Conservation (phyloP, 2,329 filamentous ascomycete species). For the Fusarium newnesense region DNA sequence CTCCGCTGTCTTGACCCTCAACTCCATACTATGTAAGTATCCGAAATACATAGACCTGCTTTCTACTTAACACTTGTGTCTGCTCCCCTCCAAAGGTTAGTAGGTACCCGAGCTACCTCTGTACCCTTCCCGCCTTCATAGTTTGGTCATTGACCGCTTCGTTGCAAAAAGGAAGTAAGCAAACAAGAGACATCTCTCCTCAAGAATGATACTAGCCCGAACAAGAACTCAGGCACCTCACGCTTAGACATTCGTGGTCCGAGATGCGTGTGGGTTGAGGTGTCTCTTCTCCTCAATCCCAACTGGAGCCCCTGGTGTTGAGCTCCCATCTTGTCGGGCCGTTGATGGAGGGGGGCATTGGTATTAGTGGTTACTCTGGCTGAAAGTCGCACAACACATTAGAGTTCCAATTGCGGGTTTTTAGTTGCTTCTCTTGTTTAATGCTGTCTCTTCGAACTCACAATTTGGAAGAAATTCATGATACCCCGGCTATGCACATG, state of each 20-base stretch:
- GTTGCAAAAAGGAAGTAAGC: slow-evolving; percentile 12
- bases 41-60: background rate
- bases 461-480: background rate
- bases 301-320: slow-evolving; percentile 28
- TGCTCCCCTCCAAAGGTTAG: background rate
- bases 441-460: background rate
- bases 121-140: background rate
- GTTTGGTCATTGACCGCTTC: slow-evolving; percentile 31
- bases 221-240: background rate
- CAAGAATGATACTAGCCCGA: slow-evolving; percentile 6
- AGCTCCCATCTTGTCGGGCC: slow-evolving; percentile 32
- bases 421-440: background rate
- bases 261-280: slow-evolving; percentile 18
- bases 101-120: background rate
- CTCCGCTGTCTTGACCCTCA: slow-evolving; percentile 29
- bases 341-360: slow-evolving; percentile 27
- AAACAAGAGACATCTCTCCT: slow-evolving; percentile 3
- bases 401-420: background rate
- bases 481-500: slow-evolving; percentile 31
- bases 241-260: slow-evolving; percentile 18
- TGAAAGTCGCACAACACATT: slow-evolving; percentile 17
- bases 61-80: slow-evolving; percentile 38
- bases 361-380: slow-evolving; percentile 9
- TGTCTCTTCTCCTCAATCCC: slow-evolving; percentile 18
- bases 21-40: background rate